These are phyloP conservation scores for Pseudocercospora musae DNA, from an alignment of 2,329 filamentous ascomycete species.

Conservation along the genomic window DNA sequence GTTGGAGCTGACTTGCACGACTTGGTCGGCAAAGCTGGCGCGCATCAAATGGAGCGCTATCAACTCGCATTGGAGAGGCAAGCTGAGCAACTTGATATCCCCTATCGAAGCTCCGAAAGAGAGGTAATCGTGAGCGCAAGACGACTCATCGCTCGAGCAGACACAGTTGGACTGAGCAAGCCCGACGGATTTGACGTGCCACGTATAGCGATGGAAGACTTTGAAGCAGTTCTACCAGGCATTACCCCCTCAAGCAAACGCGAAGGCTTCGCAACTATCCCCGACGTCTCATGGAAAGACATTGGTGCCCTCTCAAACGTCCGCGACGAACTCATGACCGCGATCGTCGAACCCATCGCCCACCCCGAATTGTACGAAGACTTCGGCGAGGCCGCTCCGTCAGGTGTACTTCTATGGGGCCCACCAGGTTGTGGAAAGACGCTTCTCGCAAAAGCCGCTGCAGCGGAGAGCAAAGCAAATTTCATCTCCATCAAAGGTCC, in stretches of 20 bases:
- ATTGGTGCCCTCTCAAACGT: constrained; percentile 81
- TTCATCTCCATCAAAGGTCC: constrained; percentile 98
- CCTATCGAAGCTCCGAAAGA: constrained; percentile 41
- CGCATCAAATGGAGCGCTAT: constrained; percentile 61
- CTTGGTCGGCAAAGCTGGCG: constrained; percentile 62
- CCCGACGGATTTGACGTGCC: constrained; percentile 55
- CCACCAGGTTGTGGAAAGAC: constrained; percentile 97
- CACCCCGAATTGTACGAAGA: constrained; percentile 71
- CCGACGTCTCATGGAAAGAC: constrained; percentile 87
- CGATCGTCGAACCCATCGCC: constrained; percentile 87
- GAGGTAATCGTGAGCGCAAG: constrained; percentile 23
- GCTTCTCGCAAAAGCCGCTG: constrained; percentile 90
- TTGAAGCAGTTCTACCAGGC: constrained; percentile 69
- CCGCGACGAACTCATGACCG: constrained; percentile 75
- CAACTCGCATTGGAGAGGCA: constrained; percentile 49
- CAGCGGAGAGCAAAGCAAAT: constrained; percentile 91
- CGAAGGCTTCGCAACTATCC: constrained; percentile 92
- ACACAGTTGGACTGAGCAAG: constrained; percentile 44
- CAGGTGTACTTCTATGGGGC: constrained; percentile 91
- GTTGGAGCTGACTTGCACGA: constrained; percentile 85
- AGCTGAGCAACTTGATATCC: constrained; percentile 28
- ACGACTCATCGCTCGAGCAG: constrained; percentile 45
- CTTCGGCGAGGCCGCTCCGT: constrained; percentile 75
- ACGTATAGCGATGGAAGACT: constrained; percentile 63
- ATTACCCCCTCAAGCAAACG: constrained; percentile 80